A percentile compares a stretch with the other conserved stretches of the same genome.
phyloP scores from a whole-genome alignment of 257 asterid genomes.

The Plantago major region DNA sequence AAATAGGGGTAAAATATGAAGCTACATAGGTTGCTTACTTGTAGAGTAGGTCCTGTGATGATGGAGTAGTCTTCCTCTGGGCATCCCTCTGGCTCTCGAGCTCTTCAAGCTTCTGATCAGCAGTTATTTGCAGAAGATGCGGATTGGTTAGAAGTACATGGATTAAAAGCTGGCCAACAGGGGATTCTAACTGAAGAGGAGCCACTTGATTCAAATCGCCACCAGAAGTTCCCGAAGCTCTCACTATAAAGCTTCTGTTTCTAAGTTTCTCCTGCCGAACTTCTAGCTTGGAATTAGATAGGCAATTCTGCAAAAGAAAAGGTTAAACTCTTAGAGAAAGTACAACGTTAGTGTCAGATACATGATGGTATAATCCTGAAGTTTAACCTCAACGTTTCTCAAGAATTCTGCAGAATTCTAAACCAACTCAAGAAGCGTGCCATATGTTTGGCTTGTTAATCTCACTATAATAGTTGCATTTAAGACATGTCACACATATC shows the following conservation, averaged over 20 bases:
- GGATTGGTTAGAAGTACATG: conserved; percentile 72
- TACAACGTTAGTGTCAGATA: conserved; percentile 5
- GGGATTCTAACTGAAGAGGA: conserved; percentile 75
- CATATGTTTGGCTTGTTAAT: background rate
- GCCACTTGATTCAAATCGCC: conserved; percentile 59
- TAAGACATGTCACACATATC: background rate
- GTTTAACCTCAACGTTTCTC: background rate
- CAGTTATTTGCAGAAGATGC: conserved; percentile 68
- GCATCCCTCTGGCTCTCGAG: conserved; percentile 68
- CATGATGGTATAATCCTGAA: no score
- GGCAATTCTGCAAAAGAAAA: conserved; percentile 38
- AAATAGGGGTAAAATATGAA: background rate
- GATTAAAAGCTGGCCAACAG: conserved; percentile 81
- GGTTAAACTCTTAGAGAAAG: conserved; percentile 17
- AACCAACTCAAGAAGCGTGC: background rate
- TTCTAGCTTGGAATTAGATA: conserved; percentile 47
- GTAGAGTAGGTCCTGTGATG: conserved; percentile 62
- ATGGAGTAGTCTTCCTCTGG: conserved; percentile 36
- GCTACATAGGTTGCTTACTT: conserved; percentile 39
- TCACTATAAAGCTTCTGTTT: conserved; percentile 43
- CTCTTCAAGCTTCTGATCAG: conserved; percentile 88
- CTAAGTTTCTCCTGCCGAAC: conserved; percentile 41
- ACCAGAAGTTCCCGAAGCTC: conserved; percentile 53
- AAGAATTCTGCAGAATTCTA: background rate
- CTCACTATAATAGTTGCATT: background rate